Base-by-base conservation (phyloP, 73 alveolate species). In the Paramecium biaurelia region DNA sequence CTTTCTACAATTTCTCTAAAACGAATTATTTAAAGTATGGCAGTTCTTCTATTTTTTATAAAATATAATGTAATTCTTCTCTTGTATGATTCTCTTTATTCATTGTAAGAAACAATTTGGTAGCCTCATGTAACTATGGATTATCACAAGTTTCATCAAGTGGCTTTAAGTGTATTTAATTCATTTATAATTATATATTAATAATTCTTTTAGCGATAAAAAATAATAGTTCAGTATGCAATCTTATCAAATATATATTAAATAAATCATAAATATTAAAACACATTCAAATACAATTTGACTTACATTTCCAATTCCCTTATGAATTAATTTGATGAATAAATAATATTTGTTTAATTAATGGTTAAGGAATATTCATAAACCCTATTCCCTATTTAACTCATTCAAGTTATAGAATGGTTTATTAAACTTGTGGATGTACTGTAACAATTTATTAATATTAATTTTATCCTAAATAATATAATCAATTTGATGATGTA, bases 71-170 rank as follows among this genome's bases (percentile, higher is more conserved):
- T 12, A 63, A 32, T 63, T 63, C 84, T 23, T 63, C 84, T 63
- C 84, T 63, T 63, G 84, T 30, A 32, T 63, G 84, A 63, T 63
- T 63, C 45, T 63, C 84, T 30, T 63, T 63, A 26, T 63, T 63
- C 84, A 63, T 28, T 0, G 84, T 63, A 12, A 63, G 45, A 63
- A 63, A 63, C 47, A 63, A 23, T 63, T 63, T 63, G 7, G 84
- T 63, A 2, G 84, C 47, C 45, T 63, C 84, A 63, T 63, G 84
- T 26, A 63, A 32, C 15, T 63, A n/a, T 26, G 84, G 84, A 63
- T 63, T 63, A 63, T 63, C 84, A 32, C 84, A 63, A 63, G 84
- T 63, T 63, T 63, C 84, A 32, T 63, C 84, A 7, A 63, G 84
- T 63, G 84, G 45, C 84, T 63, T 63, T 63, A 26, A 63, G 24